Conservation (phyloP, 345 rosid genomes). For the Camelina neglecta region DNA sequence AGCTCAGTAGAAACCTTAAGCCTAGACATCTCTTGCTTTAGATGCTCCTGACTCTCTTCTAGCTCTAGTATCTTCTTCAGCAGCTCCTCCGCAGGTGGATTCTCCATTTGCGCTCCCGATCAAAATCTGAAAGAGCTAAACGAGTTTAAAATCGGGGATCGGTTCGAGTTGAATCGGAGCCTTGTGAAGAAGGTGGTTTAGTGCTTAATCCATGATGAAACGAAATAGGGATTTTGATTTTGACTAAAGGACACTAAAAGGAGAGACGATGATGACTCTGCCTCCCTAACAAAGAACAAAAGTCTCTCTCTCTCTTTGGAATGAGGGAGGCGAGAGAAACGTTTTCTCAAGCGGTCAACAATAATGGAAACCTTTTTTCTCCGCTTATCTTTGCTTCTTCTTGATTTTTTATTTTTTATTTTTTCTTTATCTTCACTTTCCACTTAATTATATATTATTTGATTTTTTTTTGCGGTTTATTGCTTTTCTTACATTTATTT, state of each 20-base stretch:
- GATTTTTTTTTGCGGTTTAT: conserved; percentile 9
- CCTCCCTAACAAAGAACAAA: conserved; percentile 20
- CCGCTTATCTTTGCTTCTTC: conserved; percentile 5
- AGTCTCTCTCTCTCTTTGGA: conserved; percentile 23
- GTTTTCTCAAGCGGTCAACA: conserved; percentile 43
- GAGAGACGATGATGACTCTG: conserved; percentile 18
- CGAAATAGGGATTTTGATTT: conserved; percentile 13
- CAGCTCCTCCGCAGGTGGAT: conserved; percentile 77
- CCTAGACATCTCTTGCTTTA: conserved; percentile 79
- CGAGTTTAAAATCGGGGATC: conserved; percentile 31
- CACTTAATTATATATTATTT: background rate
- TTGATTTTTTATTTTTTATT: background rate
- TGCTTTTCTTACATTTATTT: background rate
- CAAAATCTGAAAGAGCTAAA: conserved; percentile 27
- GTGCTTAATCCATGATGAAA: conserved; percentile 24
- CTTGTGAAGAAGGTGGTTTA: conserved; percentile 12
- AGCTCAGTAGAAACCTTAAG: conserved; percentile 57
- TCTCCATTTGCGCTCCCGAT: conserved; percentile 53
- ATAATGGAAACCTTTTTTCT: conserved; percentile 39
- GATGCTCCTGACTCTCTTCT: conserved; percentile 83
- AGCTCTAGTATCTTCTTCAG: conserved; percentile 85
- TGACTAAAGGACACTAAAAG: background rate
- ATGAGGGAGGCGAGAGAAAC: conserved; percentile 14
- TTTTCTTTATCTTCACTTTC: background rate
- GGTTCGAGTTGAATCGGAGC: conserved; percentile 39